Base-by-base conservation (phyloP, 495 filamentous ascomycete species). In the Chaetomium fimeti region DNA sequence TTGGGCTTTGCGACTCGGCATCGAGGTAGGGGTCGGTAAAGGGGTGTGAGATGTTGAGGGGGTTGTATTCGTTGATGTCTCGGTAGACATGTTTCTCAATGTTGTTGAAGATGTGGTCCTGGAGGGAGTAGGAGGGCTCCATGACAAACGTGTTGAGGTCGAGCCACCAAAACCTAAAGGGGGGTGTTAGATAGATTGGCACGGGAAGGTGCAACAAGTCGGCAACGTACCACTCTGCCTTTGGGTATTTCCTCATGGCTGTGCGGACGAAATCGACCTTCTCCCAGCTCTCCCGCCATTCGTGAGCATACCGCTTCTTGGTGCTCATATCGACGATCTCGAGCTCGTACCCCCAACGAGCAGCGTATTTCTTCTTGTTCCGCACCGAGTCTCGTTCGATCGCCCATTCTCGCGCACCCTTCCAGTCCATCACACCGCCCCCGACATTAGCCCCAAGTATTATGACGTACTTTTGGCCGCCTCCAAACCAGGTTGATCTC, bases 261-360 rank as follows among this genome's bases (percentile, higher is more conserved):
- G 94, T 91, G 62, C 95, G 89, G 67, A 99, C 89, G 52, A 91
- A 89, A 73, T 99, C 94, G 60, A 96, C 93, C 82, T 97, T 98
- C 79, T 99, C 94, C 94, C 94, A 99, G 73, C 92, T 93, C 77
- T 99, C 94, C 70, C 94, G 84, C 94, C 94, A 99, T 72, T 99
- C 94, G 74, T 99, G 95, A 53, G 94, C 95, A 74, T 99, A 99
- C 36, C 93, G 85, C 76, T 97, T 98, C 85, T 97, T 95, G 27
- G 93, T 96, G 73, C 91, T 89, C 92, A 99, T 93, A 70, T 99
- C 95, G 63, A 96, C 92, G 63, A 97, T 87, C 71, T 99, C 94
- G 59, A 99, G 79, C 62, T 97, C 89, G 75, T 99, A 97, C 3
- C 94, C 94, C 95, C 95, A 98, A 68, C 83, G 83, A 43, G 85